These are phyloP conservation scores for Clavulina sp. DNA, from an alignment of 768 basidiomycete genomes.

Conservation along the genomic window DNA sequence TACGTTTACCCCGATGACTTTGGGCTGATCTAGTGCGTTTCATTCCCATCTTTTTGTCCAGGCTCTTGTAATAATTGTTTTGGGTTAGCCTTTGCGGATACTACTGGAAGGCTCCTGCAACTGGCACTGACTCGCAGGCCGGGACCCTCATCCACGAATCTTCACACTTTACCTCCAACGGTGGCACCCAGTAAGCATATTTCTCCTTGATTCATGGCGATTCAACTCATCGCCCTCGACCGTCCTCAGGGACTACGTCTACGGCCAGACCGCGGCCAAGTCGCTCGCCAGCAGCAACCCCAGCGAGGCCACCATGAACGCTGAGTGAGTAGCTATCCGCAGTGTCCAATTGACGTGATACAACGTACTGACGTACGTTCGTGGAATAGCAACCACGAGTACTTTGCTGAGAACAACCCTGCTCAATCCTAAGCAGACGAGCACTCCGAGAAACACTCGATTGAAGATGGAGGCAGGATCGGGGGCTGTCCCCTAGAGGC, in stretches of 20 bases:
- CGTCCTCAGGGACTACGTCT: slow-evolving; percentile 4
- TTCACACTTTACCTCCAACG: too few relatives aligned
- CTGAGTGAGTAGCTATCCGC: slow-evolving; percentile 5
- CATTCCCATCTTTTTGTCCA: too few relatives aligned
- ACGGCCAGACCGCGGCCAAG: slow-evolving; percentile 5
- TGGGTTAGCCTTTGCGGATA: slow-evolving; percentile 6
- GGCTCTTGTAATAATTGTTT: too few relatives aligned
- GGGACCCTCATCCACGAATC: slow-evolving; percentile 11
- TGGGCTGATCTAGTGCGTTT: slow-evolving; percentile 4
- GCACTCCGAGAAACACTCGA: too few relatives aligned
- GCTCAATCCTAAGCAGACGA: too few relatives aligned
- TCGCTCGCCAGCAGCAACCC: slow-evolving; percentile 3
- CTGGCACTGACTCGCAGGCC: slow-evolving; percentile 10
- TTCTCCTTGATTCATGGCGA: too few relatives aligned
- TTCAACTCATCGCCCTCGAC: slow-evolving; percentile 8
- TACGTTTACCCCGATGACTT: slow-evolving; percentile 7
- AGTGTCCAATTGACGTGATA: too few relatives aligned
- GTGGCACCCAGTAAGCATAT: too few relatives aligned
- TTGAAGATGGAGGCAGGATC: too few relatives aligned
- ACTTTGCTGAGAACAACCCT: slow-evolving; percentile 5
- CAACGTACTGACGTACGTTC: neutral
- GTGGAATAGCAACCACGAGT: neutral
- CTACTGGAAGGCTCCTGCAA: slow-evolving; percentile 8
- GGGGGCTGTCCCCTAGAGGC: too few relatives aligned
- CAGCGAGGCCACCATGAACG: slow-evolving; percentile 3